phyloP scores from a whole-genome alignment of 164 flowering plant genomes.

The Saururus chinensis region DNA sequence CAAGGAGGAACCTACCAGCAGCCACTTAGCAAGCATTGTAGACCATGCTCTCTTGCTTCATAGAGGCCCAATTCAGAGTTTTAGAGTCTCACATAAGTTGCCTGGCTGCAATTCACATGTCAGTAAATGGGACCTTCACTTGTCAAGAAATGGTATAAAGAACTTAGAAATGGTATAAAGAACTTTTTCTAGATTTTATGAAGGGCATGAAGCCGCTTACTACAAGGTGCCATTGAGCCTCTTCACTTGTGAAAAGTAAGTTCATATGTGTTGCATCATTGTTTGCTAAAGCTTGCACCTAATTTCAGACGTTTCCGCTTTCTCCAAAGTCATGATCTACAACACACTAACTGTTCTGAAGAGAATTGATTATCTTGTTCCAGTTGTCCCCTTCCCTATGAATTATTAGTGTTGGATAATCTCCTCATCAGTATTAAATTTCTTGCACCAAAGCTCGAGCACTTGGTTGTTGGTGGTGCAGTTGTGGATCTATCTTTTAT shows the following conservation, averaged over 20 bases:
- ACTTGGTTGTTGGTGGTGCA: background rate
- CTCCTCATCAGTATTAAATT: background rate
- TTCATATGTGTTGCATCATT: conserved; percentile 38
- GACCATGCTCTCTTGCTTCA: conserved; percentile 50
- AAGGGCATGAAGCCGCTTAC: conserved; percentile 29
- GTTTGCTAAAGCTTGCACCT: conserved; percentile 32
- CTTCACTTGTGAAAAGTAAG: conserved; percentile 29
- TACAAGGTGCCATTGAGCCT: conserved; percentile 37
- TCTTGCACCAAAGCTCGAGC: background rate
- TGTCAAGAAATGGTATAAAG: conserved; percentile 36
- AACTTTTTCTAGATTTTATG: conserved; percentile 35
- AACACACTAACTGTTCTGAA: conserved; percentile 30
- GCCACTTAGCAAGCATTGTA: conserved; percentile 18
- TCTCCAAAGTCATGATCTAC: conserved; percentile 48
- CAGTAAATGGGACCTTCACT: conserved; percentile 41
- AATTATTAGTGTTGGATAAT: background rate
- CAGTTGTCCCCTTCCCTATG: conserved; percentile 20
- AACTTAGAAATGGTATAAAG: no score
- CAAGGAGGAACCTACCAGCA: background rate
- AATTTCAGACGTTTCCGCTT: conserved; percentile 30
- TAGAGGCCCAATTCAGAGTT: conserved; percentile 38
- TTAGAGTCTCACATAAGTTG: conserved; percentile 36
- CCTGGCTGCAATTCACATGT: conserved; percentile 27
- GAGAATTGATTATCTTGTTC: conserved; percentile 35
- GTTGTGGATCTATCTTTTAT: background rate